phyloP scores from a whole-genome alignment of 2,329 filamentous ascomycete genomes.

The Lasiodiplodia sp. region DNA sequence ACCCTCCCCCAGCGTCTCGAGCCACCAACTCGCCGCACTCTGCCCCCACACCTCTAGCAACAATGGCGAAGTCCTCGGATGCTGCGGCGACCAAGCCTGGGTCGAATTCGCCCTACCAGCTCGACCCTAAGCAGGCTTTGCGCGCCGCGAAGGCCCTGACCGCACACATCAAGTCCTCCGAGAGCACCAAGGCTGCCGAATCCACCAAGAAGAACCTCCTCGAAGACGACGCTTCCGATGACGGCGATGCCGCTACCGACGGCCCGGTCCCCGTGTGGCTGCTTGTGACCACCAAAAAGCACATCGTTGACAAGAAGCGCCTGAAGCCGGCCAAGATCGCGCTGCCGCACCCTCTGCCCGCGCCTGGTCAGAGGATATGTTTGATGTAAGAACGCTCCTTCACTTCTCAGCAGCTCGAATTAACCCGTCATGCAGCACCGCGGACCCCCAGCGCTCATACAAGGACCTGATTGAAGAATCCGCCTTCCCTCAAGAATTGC shows the following conservation, averaged over 20 bases:
- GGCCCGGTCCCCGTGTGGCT: conserved; percentile 66
- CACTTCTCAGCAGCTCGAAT: neutral
- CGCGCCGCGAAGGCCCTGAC: conserved; percentile 67
- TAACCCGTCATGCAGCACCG: conserved; percentile 64
- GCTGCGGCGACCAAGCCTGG: conserved; percentile 46
- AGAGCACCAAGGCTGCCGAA: conserved; percentile 54
- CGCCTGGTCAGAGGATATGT: conserved; percentile 21
- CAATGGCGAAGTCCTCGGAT: conserved; percentile 42
- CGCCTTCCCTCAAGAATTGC: conserved; percentile 59
- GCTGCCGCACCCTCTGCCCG: conserved; percentile 30
- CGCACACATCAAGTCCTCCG: conserved; percentile 62
- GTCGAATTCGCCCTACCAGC: conserved; percentile 50
- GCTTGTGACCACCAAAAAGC: conserved; percentile 69
- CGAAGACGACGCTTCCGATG: conserved; percentile 52
- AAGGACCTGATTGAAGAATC: conserved; percentile 84
- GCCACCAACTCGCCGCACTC: neutral
- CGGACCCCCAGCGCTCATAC: conserved; percentile 82
- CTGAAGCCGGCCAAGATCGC: conserved; percentile 84
- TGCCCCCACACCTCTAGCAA: neutral
- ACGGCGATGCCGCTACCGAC: conserved; percentile 39
- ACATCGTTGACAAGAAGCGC: conserved; percentile 74
- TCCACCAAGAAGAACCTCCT: conserved; percentile 64
- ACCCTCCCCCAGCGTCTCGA: conserved; percentile 3
- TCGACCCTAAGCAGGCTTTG: conserved; percentile 60
- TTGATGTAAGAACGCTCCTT: conserved; percentile 12